Evolutionary conservation across 2,329 filamentous ascomycete genomes (phyloP).

Genomic region (Penicillium sp.): DNA sequence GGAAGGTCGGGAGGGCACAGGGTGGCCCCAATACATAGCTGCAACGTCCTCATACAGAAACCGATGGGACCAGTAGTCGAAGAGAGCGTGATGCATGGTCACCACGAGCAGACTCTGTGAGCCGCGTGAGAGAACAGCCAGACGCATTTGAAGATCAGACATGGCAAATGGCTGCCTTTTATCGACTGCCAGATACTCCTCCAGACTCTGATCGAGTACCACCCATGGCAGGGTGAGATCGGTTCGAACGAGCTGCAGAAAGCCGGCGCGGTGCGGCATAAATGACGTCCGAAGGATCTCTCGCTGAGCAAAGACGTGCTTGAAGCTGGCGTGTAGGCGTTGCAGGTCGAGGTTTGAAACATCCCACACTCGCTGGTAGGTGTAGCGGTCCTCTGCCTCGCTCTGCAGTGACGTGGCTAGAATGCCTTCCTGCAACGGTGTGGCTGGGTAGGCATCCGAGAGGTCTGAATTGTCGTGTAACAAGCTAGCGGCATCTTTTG

Average conservation of each 20-base stretch:
- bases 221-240: conserved; percentile 11
- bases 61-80: conserved; percentile 38
- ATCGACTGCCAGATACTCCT: conserved; percentile 11
- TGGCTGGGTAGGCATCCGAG: conserved; percentile 10
- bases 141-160: conserved; percentile 14
- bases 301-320: conserved; percentile 1
- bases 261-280: conserved; percentile 4
- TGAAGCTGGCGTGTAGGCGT: conserved; percentile 10
- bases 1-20: conserved; percentile 1
- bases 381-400: conserved; percentile 6
- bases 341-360: conserved; percentile 3
- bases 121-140: conserved; percentile 13
- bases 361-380: conserved; percentile 9
- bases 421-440: conserved; percentile 14
- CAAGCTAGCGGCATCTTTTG: no score
- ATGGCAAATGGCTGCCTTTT: conserved; percentile 11
- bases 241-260: conserved; percentile 17
- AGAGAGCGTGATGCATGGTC: conserved; percentile 39
- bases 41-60: conserved; percentile 33
- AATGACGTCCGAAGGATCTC: conserved; percentile 17
- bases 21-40: conserved; percentile 5
- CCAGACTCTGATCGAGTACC: conserved; percentile 10
- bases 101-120: conserved; percentile 24
- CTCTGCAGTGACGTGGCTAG: background rate
- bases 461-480: no score